A percentile compares a stretch with the other conserved stretches of the same genome.
These are phyloP conservation scores for Filobasidium wieringae DNA, from an alignment of 768 basidiomycete species.

Conservation along the genomic window DNA sequence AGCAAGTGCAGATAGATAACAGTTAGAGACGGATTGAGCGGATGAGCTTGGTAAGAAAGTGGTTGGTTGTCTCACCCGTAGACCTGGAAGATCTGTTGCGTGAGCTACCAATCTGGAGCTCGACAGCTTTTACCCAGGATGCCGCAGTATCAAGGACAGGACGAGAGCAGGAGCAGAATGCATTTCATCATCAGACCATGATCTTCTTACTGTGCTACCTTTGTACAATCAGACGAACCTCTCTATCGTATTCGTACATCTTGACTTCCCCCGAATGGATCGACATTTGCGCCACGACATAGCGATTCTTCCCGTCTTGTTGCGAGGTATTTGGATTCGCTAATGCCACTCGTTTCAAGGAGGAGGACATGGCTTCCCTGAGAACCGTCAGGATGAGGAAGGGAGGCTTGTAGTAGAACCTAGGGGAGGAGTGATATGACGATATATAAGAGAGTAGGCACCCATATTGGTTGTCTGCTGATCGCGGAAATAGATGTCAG, in stretches of 20 bases:
- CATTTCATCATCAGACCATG: too few relatives aligned
- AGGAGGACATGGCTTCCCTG: too few relatives aligned
- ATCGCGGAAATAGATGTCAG: too few relatives aligned
- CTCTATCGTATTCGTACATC: slow-evolving; percentile 26
- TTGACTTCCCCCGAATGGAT: slow-evolving; percentile 26
- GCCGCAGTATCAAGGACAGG: not conserved
- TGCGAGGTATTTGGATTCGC: not conserved
- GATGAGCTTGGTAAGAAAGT: not conserved
- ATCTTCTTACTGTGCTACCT: too few relatives aligned
- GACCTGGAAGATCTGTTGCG: not conserved
- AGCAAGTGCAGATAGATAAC: not conserved
- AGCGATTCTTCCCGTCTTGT: not conserved
- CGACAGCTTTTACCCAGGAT: not conserved
- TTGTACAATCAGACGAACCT: slow-evolving; percentile 18
- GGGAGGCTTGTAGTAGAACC: too few relatives aligned
- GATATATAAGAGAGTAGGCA: too few relatives aligned
- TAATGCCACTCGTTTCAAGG: not conserved
- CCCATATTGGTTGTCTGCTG: too few relatives aligned
- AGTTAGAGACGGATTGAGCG: not conserved
- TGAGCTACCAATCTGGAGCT: not conserved
- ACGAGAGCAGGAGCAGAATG: too few relatives aligned
- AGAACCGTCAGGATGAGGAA: too few relatives aligned
- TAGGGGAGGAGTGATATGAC: too few relatives aligned
- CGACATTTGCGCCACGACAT: not conserved
- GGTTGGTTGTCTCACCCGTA: not conserved